phyloP scores from a whole-genome alignment of 352 stramenopile species.

The Globisporangium nunn region DNA sequence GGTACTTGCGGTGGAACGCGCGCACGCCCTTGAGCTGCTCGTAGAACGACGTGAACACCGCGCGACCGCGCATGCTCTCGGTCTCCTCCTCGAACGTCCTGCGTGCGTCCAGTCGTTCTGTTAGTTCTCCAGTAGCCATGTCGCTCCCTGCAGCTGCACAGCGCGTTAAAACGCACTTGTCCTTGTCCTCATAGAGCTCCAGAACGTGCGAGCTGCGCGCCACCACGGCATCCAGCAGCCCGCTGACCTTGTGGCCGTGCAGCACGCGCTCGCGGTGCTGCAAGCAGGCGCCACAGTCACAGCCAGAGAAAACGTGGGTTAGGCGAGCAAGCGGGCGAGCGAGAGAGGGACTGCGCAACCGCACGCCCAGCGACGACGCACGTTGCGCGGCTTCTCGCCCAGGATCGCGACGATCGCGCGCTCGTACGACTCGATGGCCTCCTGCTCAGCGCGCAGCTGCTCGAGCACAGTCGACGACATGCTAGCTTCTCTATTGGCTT shows the following conservation, averaged over 20 bases:
- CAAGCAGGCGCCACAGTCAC: background rate
- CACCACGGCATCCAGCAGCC: constrained; percentile 64
- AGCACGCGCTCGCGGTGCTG: constrained; percentile 75
- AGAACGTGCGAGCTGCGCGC: constrained; percentile 63
- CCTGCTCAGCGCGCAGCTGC: constrained; percentile 72
- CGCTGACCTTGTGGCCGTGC: constrained; percentile 81
- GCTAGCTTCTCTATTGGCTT: too few relatives aligned
- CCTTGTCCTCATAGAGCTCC: constrained; percentile 78
- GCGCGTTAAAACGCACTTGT: constrained; percentile 35
- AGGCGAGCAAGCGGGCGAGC: background rate
- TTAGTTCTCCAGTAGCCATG: background rate
- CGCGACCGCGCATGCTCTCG: constrained; percentile 64
- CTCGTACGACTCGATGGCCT: constrained; percentile 77
- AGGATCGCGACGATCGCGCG: constrained; percentile 64
- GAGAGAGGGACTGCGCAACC: background rate
- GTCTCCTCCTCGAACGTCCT: constrained; percentile 77
- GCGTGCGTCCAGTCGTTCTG: background rate
- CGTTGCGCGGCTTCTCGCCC: constrained; percentile 74
- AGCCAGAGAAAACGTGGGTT: background rate
- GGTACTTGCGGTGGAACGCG: constrained; percentile 81
- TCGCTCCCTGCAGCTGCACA: background rate
- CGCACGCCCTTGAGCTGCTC: constrained; percentile 83
- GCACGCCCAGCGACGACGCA: constrained; percentile 20
- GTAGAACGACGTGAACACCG: constrained; percentile 86
- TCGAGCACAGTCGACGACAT: constrained; percentile 87